Percentiles rank a stretch among this genome's conserved stretches.
phyloP scores from a whole-genome alignment of 139 green algal species.

The Pleodorina starrii region DNA sequence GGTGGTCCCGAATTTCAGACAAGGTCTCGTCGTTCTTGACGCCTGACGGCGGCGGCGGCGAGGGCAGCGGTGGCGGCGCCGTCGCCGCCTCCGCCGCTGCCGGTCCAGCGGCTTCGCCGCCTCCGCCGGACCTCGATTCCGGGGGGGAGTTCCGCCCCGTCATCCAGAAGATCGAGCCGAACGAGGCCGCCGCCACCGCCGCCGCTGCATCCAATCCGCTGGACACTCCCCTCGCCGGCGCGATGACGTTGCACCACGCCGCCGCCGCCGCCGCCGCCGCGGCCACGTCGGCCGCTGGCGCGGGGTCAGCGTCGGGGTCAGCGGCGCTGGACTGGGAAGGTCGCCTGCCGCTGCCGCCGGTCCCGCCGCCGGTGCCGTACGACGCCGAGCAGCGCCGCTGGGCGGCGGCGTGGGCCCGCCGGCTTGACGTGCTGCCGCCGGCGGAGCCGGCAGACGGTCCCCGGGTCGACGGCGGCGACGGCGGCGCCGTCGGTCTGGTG shows the following conservation, averaged over 20 bases:
- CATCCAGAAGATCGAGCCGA: not conserved
- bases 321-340: slow-evolving; percentile 18
- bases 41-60: too few species aligned
- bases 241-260: not conserved
- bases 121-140: not conserved
- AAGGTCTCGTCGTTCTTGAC: not conserved
- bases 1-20: not conserved
- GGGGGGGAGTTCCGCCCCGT: not conserved
- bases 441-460: not conserved
- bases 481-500: not conserved
- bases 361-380: not conserved
- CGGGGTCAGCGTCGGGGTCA: not conserved
- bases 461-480: not conserved
- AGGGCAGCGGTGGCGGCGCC: not conserved
- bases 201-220: not conserved
- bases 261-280: not conserved
- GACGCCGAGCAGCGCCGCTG: not conserved
- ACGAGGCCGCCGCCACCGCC: not conserved
- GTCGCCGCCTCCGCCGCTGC: not conserved
- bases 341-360: slow-evolving; percentile 17
- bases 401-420: slow-evolving; percentile 4
- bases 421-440: not conserved
- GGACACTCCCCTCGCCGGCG: not conserved
- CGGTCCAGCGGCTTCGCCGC: not conserved
- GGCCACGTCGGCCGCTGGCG: not conserved